Evolutionary conservation across 192 early-diverging fungal species (phyloP), one percentile per base, ranked within the genome.

Genomic region (Coemansia sp.): DNA sequence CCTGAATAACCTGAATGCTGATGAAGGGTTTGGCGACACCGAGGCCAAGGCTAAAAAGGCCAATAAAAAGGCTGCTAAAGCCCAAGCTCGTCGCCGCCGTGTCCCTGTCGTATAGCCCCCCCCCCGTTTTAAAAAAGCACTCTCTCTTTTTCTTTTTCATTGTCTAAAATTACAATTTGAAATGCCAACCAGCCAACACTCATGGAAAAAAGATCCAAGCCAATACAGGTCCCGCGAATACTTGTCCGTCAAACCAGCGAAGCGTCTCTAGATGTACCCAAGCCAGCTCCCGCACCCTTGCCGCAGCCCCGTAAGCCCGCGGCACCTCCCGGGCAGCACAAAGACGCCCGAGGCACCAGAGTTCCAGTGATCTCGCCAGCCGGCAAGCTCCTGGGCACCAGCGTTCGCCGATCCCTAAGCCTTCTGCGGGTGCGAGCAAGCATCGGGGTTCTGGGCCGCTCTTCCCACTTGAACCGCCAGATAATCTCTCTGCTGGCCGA

Each of bases 61-160:
- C 0, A 55, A 63, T 33, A 63, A 57, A 26, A 78, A 78, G 46
- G 68, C 74, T 6, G 67, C 63, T 31, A 78, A 78, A 21, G 35
- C 49, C 38, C 50, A 78, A 37, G 74, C 74, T 1, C 74, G 74
- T 33, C 74, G 74, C 41, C 74, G 74, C 35, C 74, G 74, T 14
- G 38, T 37, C 3, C 61, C 61, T 3, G 46, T 70, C 15, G 74
- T 70, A 5, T 70, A 54, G 20, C 11, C 3, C 12, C 5, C 12
- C 28, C 38, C 30, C 11, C 19, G 2, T 39, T 12, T 14, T 14
- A 31, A 14, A 31, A 39, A 43, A 52, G 52, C 46, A 11, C 13
- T 38, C 18, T 19, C 36, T 53, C 28, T 28, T 18, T 18, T 42
- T 42, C 40, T 16, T 16, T 42, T 26, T 26, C 23, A 26, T 26